These are phyloP conservation scores for Talaromyces sp. DNA, from an alignment of 2,329 filamentous ascomycete species.

Conservation along the genomic window DNA sequence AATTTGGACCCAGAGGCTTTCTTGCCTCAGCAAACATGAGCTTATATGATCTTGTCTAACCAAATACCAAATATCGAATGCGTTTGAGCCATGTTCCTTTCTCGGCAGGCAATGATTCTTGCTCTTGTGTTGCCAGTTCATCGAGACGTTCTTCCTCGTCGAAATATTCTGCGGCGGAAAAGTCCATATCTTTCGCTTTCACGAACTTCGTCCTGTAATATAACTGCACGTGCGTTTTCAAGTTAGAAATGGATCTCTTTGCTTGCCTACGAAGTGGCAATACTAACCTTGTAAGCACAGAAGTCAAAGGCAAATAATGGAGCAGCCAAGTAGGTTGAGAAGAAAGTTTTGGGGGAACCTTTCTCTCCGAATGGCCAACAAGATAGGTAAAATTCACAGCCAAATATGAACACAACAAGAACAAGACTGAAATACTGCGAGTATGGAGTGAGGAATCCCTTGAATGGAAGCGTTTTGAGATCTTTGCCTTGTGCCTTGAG, in stretches of 20 bases:
- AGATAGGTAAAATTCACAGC: slow-evolving; percentile 37
- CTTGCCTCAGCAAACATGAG: neutral
- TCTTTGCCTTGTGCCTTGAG: slow-evolving; percentile 32
- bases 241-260: neutral
- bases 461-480: slow-evolving; percentile 28
- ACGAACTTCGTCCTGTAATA: slow-evolving; percentile 29
- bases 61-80: slow-evolving; percentile 18
- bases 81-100: slow-evolving; percentile 16
- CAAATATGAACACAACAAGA: slow-evolving; percentile 33
- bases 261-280: neutral
- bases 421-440: slow-evolving; percentile 28
- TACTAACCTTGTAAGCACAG: slow-evolving; percentile 27
- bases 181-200: slow-evolving; percentile 26
- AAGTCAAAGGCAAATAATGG: slow-evolving; percentile 37
- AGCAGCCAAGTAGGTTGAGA: slow-evolving; percentile 35
- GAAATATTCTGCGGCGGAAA: slow-evolving; percentile 24
- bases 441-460: slow-evolving; percentile 28
- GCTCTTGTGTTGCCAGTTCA: slow-evolving; percentile 8
- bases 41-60: slow-evolving; percentile 1
- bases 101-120: neutral
- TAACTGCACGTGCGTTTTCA: slow-evolving; percentile 6
- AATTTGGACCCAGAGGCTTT: slow-evolving; percentile 11
- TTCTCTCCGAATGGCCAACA: slow-evolving; percentile 35
- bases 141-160: slow-evolving; percentile 28
- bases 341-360: slow-evolving; percentile 34